These are phyloP conservation scores for Colletotrichum scovillei DNA, from an alignment of 2,329 filamentous ascomycete genomes.

Conservation along the genomic window DNA sequence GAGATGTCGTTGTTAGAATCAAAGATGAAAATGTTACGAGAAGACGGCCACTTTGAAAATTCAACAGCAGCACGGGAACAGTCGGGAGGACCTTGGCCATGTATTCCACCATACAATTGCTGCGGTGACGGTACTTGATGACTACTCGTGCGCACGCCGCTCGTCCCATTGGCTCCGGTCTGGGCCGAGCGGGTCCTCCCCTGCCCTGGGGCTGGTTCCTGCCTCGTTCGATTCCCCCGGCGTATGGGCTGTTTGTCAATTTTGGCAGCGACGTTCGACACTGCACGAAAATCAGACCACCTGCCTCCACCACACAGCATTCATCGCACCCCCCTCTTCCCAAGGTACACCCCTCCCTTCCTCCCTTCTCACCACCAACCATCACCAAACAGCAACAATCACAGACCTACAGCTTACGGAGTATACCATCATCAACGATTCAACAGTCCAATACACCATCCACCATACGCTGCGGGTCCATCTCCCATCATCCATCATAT, in stretches of 20 bases:
- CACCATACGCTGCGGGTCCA: not conserved
- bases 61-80: slow-evolving; percentile 22
- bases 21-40: slow-evolving; percentile 19
- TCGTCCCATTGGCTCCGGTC: slow-evolving; percentile 2
- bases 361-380: too few species aligned
- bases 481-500: not conserved
- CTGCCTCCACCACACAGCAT: not conserved
- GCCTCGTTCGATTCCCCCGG: slow-evolving; percentile 28
- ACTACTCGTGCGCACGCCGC: not conserved
- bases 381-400: too few species aligned
- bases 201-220: not conserved
- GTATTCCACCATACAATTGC: not conserved
- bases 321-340: not conserved
- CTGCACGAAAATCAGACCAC: slow-evolving; percentile 31
- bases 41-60: slow-evolving; percentile 27
- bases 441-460: not conserved
- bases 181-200: not conserved
- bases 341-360: too few species aligned
- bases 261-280: slow-evolving; percentile 25
- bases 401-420: too few species aligned
- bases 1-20: not conserved
- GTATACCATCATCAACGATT: too few species aligned
- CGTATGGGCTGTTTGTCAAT: slow-evolving; percentile 20
- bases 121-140: not conserved
- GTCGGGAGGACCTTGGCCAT: slow-evolving; percentile 1